Base-by-base conservation (phyloP, 1,139 yeast genomes). In the Taiozyma sp. region DNA sequence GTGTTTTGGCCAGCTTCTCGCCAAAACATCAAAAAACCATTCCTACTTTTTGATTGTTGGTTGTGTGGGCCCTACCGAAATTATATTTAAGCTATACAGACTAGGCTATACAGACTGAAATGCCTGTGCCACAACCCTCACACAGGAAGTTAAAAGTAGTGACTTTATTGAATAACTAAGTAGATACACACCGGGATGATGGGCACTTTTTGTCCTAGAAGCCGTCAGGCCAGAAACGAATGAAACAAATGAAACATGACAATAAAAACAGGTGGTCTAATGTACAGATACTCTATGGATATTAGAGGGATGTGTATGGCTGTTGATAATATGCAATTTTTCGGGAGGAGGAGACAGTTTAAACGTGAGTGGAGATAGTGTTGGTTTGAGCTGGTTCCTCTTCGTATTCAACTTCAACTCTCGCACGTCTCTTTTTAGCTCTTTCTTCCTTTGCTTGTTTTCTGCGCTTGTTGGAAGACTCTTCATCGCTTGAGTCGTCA, bases 381-480 rank as follows among this genome's bases (percentile, higher is more conserved):
- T 53, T 52, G 32, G 55, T 44, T 45, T 56, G 59, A 34, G 53
- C 79, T 51, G 73, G 76, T 67, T 86, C 95, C 61, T 86, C 83
- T 69, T 88, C 96, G 65, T 88, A 85, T 67, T 85, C 93, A 50
- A 86, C 84, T 68, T 88, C 96, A 45, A 88, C 82, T 69, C 86
- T 80, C 47, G 95, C 86, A 68, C 87, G 83, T 71, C 81, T 77
- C 68, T 76, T 81, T 59, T 69, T 70, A 58, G 74, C 68, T 54
- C 70, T 66, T 50, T 69, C 63, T 47, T 71, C 69, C 54, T 69
- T 69, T 14, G 70, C 69, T 45, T 68, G 62, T 51, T 68, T 63
- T 53, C 70, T 64, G 61, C 70, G 71, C 68, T 72, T 77, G 62
- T 67, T 68, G 37, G 69, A 71, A 41, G 68, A 72, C 43, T 67